Percentiles rank a stretch among this genome's conserved stretches.
Evolutionary conservation across 495 filamentous ascomycete species (phyloP).

Genomic region (Penicillium psychrofluorescens): DNA sequence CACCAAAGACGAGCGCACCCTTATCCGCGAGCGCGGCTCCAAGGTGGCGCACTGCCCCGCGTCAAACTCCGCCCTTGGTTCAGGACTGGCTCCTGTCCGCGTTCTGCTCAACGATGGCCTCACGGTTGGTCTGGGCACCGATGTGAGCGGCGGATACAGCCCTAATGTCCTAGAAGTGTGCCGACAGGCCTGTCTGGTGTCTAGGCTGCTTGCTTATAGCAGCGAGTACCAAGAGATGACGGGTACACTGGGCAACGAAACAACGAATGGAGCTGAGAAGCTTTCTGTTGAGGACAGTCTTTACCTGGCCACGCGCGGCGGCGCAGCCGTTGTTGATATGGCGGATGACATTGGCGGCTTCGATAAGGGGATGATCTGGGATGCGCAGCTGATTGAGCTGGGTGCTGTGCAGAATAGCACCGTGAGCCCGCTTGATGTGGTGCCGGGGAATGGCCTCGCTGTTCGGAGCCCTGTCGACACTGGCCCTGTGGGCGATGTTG

Average conservation of each 20-base stretch:
- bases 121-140: conserved; percentile 78
- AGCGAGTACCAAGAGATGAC: conserved; percentile 1
- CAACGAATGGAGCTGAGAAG: conserved; percentile 34
- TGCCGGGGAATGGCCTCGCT: not conserved
- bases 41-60: conserved; percentile 83
- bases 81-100: conserved; percentile 65
- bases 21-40: conserved; percentile 52
- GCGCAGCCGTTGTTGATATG: conserved; percentile 70
- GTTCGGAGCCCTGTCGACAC: conserved; percentile 4
- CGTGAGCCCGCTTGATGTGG: conserved; percentile 4
- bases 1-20: conserved; percentile 48
- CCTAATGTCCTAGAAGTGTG: conserved; percentile 71
- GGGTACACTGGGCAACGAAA: not conserved
- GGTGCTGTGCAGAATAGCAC: conserved; percentile 21
- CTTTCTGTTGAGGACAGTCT: conserved; percentile 80
- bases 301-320: conserved; percentile 76
- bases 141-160: conserved; percentile 81
- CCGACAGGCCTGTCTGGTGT: conserved; percentile 69
- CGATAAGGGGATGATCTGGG: conserved; percentile 81
- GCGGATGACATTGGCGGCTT: conserved; percentile 64
- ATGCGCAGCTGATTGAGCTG: conserved; percentile 73
- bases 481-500: conserved; percentile 36
- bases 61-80: conserved; percentile 72
- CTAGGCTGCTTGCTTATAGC: conserved; percentile 37
- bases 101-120: conserved; percentile 66